phyloP scores from a whole-genome alignment of 1,284 basidiomycete species.

The Gomphus bonarii region DNA sequence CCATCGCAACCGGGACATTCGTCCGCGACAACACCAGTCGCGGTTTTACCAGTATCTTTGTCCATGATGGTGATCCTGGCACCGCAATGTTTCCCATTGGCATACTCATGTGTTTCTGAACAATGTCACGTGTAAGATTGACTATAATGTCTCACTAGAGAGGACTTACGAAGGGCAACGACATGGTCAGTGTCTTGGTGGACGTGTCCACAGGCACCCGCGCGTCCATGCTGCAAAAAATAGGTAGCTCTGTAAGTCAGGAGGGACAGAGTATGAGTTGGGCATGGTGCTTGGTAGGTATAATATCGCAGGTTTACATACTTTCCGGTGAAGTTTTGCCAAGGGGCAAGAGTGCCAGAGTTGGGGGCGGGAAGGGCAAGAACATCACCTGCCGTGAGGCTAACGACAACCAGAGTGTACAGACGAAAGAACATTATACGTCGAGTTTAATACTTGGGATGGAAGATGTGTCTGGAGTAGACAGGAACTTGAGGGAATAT shows the following conservation, averaged over 20 bases:
- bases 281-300: not conserved
- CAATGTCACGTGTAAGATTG: not conserved
- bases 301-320: slow-evolving; percentile 17
- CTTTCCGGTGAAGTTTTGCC: not conserved
- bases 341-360: not conserved
- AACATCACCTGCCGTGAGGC: slow-evolving; percentile 55
- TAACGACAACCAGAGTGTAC: slow-evolving; percentile 37
- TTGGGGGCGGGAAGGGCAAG: not conserved
- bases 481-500: not conserved
- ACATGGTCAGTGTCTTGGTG: slow-evolving; percentile 57
- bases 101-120: slow-evolving; percentile 27
- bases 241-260: slow-evolving; percentile 45
- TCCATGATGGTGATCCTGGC: slow-evolving; percentile 57
- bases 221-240: slow-evolving; percentile 56
- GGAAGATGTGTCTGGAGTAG: not conserved
- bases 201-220: slow-evolving; percentile 65
- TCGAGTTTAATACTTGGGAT: not conserved
- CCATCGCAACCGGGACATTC: slow-evolving; percentile 75
- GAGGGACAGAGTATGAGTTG: not conserved
- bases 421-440: not conserved
- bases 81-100: slow-evolving; percentile 42
- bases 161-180: slow-evolving; percentile 52
- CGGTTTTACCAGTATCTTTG: slow-evolving; percentile 41
- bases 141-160: not conserved
- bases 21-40: slow-evolving; percentile 63